A percentile compares a stretch with the other conserved stretches of the same genome.
Conservation (phyloP, 73 alveolate genomes). For the Blepharisma japonicum region DNA sequence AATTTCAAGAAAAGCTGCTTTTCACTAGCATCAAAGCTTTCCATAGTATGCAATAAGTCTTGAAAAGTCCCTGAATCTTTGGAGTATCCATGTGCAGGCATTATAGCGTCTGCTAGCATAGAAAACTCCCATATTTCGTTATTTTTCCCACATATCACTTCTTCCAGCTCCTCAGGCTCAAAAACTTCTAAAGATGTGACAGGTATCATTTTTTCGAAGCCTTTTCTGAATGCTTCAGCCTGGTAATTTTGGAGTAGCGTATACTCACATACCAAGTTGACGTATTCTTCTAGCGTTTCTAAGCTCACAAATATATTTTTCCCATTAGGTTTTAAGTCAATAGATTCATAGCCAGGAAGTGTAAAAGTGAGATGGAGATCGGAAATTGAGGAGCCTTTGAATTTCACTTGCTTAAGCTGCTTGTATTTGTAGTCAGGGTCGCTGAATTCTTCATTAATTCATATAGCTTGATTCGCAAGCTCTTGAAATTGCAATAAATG, state of each 20-base stretch:
- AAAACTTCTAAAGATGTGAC: conserved; percentile 67
- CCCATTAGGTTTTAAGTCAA: conserved; percentile 69
- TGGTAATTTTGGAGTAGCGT: conserved; percentile 57
- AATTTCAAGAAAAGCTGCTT: conserved; percentile 68
- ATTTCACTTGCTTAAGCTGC: neutral
- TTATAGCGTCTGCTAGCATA: conserved; percentile 48
- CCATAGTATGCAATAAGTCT: conserved; percentile 31
- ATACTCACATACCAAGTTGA: conserved; percentile 61
- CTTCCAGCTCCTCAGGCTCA: conserved; percentile 72
- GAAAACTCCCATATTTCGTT: conserved; percentile 64
- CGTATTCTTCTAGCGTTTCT: conserved; percentile 76
- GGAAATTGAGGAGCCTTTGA: conserved; percentile 45
- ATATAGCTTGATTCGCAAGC: conserved; percentile 48
- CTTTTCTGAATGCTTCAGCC: conserved; percentile 71
- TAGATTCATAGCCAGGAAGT: conserved; percentile 78
- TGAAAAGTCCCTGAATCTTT: conserved; percentile 55
- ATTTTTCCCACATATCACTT: conserved; percentile 67
- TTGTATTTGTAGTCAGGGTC: neutral
- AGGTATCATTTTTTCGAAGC: conserved; percentile 67
- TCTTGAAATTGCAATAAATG: conserved; percentile 48
- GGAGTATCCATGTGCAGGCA: conserved; percentile 84
- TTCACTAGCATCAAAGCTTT: conserved; percentile 48
- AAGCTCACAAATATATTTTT: conserved; percentile 52
- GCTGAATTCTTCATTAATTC: conserved; percentile 36
- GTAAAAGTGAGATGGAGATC: conserved; percentile 66